Percentiles rank a stretch among this genome's conserved stretches.
Conservation (phyloP, 805 yeast genomes). For the Cyberlindnera veronae region DNA sequence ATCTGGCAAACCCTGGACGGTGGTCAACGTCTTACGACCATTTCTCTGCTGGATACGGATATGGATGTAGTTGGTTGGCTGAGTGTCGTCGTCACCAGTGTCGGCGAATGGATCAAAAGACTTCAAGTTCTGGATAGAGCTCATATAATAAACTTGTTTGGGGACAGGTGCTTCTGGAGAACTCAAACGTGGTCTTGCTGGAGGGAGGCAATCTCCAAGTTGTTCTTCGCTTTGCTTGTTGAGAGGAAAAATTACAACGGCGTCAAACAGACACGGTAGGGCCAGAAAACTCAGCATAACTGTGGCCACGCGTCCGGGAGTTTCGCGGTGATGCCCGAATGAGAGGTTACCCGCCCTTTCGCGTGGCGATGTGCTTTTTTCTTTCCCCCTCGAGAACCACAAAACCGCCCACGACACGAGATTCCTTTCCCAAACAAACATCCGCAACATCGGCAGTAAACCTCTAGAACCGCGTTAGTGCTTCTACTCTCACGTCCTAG, state of each 20-base stretch:
- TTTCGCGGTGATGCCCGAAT: neutral
- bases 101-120: conserved; percentile 98
- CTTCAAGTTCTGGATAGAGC: conserved; percentile 89
- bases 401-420: too few species aligned
- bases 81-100: conserved; percentile 98
- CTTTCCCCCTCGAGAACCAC: neutral
- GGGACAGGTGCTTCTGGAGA: neutral
- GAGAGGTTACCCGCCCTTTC: neutral
- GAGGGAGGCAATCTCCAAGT: too few species aligned
- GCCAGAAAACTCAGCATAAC: neutral
- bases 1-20: conserved; percentile 95
- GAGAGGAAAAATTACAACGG: too few species aligned
- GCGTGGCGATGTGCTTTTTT: neutral
- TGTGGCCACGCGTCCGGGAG: neutral
- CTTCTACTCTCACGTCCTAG: too few species aligned
- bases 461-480: too few species aligned
- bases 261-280: neutral
- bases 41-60: conserved; percentile 99
- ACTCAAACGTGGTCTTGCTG: too few species aligned
- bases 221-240: too few species aligned
- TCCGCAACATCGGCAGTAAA: too few species aligned
- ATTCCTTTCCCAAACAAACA: too few species aligned
- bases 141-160: conserved; percentile 40
- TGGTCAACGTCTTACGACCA: conserved; percentile 97
- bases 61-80: conserved; percentile 93